These are phyloP conservation scores for Magnusiomyces ingens DNA, from an alignment of 1,139 yeast genomes.

Conservation along the genomic window DNA sequence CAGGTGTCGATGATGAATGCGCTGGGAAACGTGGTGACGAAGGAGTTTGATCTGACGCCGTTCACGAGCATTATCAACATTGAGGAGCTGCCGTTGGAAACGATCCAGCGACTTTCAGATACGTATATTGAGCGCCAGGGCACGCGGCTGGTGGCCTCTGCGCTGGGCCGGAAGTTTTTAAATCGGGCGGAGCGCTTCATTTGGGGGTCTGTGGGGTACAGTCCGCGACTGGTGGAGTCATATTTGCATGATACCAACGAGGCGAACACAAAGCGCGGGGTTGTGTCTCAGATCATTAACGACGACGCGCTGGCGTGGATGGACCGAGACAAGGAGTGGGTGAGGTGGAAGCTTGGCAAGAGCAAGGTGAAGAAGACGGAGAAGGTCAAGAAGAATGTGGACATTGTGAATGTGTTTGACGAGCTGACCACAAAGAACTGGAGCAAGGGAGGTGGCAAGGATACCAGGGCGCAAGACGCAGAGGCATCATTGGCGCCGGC, in stretches of 20 bases:
- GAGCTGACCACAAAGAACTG: background rate
- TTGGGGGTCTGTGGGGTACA: constrained; percentile 21
- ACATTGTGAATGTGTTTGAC: constrained; percentile 11
- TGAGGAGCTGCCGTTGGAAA: constrained; percentile 19
- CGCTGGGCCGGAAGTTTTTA: constrained; percentile 19
- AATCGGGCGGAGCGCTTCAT: constrained; percentile 26
- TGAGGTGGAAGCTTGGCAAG: constrained; percentile 22
- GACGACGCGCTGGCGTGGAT: constrained; percentile 31
- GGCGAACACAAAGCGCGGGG: constrained; percentile 15
- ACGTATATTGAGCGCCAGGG: constrained; percentile 25
- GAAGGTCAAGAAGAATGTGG: background rate
- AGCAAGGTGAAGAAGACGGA: constrained; percentile 5
- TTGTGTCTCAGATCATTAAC: constrained; percentile 24
- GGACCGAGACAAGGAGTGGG: constrained; percentile 27
- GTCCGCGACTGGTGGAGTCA: constrained; percentile 17
- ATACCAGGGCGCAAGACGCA: background rate
- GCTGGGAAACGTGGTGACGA: constrained; percentile 20
- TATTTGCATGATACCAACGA: constrained; percentile 20
- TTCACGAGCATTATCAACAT: constrained; percentile 19
- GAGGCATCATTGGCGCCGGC: background rate
- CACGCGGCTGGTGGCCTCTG: constrained; percentile 22
- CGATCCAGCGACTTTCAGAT: constrained; percentile 30
- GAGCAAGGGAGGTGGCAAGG: background rate
- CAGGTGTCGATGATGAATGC: constrained; percentile 28
- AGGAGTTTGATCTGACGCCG: constrained; percentile 22